Conservation (phyloP, 345 rosid genomes). For the Hevea brasiliensis region DNA sequence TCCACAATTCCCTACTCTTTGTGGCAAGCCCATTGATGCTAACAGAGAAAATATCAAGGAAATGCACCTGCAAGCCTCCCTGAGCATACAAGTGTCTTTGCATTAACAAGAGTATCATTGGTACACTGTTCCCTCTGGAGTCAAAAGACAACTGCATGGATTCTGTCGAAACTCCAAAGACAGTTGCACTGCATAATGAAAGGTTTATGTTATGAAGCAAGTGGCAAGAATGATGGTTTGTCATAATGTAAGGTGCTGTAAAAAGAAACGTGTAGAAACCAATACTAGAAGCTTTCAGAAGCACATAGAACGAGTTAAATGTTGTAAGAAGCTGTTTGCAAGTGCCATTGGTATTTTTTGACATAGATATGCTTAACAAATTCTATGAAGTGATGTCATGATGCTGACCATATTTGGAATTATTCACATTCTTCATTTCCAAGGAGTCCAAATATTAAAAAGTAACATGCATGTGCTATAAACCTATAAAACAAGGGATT, state of each 20-base stretch:
- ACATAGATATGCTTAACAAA: background rate
- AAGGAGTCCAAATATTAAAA: background rate
- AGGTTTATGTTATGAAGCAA: background rate
- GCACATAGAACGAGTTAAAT: background rate
- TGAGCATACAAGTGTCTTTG: conserved; percentile 29
- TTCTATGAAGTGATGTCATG: background rate
- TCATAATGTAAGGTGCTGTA: background rate
- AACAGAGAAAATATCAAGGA: conserved; percentile 6
- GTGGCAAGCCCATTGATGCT: background rate
- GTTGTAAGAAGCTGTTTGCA: background rate
- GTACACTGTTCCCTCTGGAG: conserved; percentile 35
- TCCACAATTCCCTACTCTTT: background rate
- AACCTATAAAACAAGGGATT: background rate
- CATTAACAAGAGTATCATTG: conserved; percentile 38
- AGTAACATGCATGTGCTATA: background rate
- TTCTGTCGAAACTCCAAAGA: conserved; percentile 42
- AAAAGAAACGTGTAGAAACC: background rate
- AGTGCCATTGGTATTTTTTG: background rate
- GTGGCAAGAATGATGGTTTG: background rate
- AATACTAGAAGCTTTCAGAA: background rate
- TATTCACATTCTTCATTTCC: background rate
- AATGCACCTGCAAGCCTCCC: conserved; percentile 35
- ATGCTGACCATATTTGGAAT: background rate
- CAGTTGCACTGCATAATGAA: conserved; percentile 32
- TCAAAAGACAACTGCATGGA: conserved; percentile 40